Conservation (phyloP, 768 basidiomycete genomes). For the Suillus lakei region DNA sequence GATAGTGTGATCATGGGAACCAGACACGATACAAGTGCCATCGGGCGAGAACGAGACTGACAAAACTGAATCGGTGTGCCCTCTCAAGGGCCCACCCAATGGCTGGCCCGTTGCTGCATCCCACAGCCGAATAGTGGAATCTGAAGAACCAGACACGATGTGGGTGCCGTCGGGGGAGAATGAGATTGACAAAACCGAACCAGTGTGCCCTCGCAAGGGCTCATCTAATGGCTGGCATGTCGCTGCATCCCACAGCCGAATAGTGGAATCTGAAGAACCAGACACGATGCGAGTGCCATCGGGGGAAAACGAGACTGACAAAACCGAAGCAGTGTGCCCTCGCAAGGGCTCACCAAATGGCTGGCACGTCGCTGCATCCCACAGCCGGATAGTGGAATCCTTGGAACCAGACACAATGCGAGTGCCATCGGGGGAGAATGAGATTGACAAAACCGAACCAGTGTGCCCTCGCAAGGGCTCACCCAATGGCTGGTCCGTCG, state of each 20-base stretch:
- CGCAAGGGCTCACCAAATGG: neutral
- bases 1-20: neutral
- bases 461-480: conserved; percentile 17
- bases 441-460: conserved; percentile 13
- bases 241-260: conserved; percentile 17
- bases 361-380: conserved; percentile 16
- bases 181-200: neutral
- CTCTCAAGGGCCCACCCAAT: neutral
- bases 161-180: neutral
- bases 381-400: conserved; percentile 20
- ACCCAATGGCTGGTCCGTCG: neutral
- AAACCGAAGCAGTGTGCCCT: neutral
- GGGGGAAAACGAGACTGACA: neutral
- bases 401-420: conserved; percentile 23
- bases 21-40: neutral
- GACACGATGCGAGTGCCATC: conserved; percentile 7
- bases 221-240: conserved; percentile 20
- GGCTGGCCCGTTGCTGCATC: neutral
- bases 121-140: neutral
- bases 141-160: neutral
- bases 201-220: neutral
- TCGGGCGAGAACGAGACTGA: neutral
- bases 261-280: neutral
- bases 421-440: conserved; percentile 22
- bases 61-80: neutral